Conservation (phyloP, 768 basidiomycete species). For the Suillus placidus region DNA sequence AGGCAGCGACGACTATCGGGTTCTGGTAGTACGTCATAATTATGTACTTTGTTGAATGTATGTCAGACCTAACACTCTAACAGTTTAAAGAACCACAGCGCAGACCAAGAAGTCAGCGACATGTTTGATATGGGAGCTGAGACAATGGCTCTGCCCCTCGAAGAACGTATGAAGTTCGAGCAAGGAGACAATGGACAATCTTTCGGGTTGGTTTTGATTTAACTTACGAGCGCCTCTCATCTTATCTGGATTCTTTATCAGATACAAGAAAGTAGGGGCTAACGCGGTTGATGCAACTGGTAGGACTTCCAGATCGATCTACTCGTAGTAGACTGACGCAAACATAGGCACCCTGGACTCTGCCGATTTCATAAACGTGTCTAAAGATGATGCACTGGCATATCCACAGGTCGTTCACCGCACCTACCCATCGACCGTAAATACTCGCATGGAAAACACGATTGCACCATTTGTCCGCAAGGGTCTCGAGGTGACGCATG, state of each 20-base stretch:
- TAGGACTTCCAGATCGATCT: background rate
- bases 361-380: conserved; percentile 65
- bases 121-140: conserved; percentile 48
- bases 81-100: conserved; percentile 48
- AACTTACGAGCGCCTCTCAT: background rate
- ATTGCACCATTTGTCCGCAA: conserved; percentile 58
- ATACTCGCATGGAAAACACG: conserved; percentile 49
- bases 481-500: conserved; percentile 57
- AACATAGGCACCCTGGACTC: conserved; percentile 38
- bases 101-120: conserved; percentile 35
- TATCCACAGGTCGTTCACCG: conserved; percentile 57
- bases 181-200: conserved; percentile 44
- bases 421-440: conserved; percentile 57
- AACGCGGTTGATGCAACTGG: conserved; percentile 65
- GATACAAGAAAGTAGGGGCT: conserved; percentile 64
- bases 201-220: conserved; percentile 34
- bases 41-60: background rate
- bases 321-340: background rate
- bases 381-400: conserved; percentile 69
- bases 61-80: background rate
- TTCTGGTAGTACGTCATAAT: conserved; percentile 53
- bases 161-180: conserved; percentile 46
- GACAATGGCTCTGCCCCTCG: conserved; percentile 43
- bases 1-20: conserved; percentile 50
- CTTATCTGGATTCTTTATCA: conserved; percentile 15